Evolutionary conservation across 2,329 filamentous ascomycete genomes (phyloP), one percentile per base, ranked within the genome.

Genomic region (Pseudogymnoascus sp.): DNA sequence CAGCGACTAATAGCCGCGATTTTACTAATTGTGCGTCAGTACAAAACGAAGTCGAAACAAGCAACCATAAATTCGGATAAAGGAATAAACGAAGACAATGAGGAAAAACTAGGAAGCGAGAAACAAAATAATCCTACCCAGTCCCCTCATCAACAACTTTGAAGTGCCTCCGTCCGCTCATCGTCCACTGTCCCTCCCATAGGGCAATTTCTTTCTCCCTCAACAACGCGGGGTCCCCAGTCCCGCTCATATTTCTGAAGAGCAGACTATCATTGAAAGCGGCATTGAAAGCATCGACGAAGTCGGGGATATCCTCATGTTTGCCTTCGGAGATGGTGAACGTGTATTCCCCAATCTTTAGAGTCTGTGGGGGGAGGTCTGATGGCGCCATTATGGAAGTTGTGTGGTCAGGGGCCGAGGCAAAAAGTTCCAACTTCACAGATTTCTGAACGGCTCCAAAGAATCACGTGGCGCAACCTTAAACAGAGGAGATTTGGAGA

Each of bases 1-100:
- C 73, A 77, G 29, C 75, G 68, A 3, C 69, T 60, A 35, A 71
- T 74, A 5, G 74, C 72, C 11, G 70, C 71, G 2, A 74, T 62
- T 10, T 70, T 67, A 1, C 69, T 70, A 3, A 19, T 39, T 7
- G 2, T 6, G 6, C n/a, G 21, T 60, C 16, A 16, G n/a, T 35
- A 16, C 8, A 39, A 37, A n/a, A 12, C 2, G 3, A 26, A 38
- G 12, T 31, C 19, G 2, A 23, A 16, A 3, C 29, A 7, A 6
- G 52, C 4, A 33, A 35, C 35, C 10, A 8, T 2, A 26, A 10
- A 26, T 26, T 12, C 19, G 26, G 14, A 16, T 21, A 38, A 10
- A 6, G 62, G 70, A 31, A 73, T 66, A 12, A 31, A 31, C 2
- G 19, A 19, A 19, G 19, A 19, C 19, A 19, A 19, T 2, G 19